A percentile compares a stretch with the other conserved stretches of the same genome.
These are phyloP conservation scores for Xenoacremonium recifei DNA, from an alignment of 2,329 filamentous ascomycete genomes.

Conservation along the genomic window DNA sequence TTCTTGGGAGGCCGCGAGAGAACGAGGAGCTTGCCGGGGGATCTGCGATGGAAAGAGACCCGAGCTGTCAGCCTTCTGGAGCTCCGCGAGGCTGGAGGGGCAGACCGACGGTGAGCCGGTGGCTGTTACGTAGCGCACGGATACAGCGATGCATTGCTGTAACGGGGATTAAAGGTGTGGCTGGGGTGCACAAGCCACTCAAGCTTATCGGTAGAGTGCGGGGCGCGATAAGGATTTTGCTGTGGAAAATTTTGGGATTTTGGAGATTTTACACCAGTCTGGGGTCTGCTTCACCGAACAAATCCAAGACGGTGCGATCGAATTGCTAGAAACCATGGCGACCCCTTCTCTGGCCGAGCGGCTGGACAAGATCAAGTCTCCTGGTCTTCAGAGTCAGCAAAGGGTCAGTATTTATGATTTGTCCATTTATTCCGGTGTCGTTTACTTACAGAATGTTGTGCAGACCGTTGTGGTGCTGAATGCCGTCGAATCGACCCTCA, in stretches of 20 bases:
- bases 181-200: conserved; percentile 7
- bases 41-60: conserved; percentile 20
- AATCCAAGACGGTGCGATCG: conserved; percentile 24
- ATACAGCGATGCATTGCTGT: conserved; percentile 26
- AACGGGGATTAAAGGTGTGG: conserved; percentile 19
- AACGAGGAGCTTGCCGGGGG: conserved; percentile 17
- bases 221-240: conserved; percentile 30
- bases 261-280: conserved; percentile 21
- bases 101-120: conserved; percentile 15
- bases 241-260: conserved; percentile 27
- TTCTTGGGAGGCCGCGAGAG: conserved; percentile 18
- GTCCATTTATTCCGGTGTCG: conserved; percentile 8
- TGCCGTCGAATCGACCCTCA: conserved; percentile 89
- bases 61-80: conserved; percentile 25
- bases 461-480: conserved; percentile 83
- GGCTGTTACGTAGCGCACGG: conserved; percentile 23
- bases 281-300: conserved; percentile 27
- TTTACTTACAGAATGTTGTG: conserved; percentile 11
- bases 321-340: conserved; percentile 42
- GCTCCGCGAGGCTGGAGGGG: conserved; percentile 28
- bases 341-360: conserved; percentile 70
- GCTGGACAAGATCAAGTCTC: conserved; percentile 95
- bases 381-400: conserved; percentile 92
- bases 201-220: conserved; percentile 26
- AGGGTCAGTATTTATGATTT: conserved; percentile 63